A percentile compares a stretch with the other conserved stretches of the same genome.
Conservation (phyloP, 768 basidiomycete species). For the Lactarius sp. region DNA sequence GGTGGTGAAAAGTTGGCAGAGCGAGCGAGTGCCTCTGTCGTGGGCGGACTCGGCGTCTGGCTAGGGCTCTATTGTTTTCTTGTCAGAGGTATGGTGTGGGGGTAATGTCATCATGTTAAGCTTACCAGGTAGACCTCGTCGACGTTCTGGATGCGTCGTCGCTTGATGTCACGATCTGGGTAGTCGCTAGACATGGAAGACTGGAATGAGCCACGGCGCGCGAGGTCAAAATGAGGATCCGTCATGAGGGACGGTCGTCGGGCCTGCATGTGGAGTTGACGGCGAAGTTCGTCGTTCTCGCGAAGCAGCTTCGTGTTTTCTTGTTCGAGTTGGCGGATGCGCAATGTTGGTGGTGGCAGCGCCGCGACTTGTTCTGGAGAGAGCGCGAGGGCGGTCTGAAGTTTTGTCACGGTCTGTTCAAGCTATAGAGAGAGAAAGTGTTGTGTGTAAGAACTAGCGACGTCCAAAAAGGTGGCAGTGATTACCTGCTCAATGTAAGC, state of each 20-base stretch:
- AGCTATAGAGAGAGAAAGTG: constrained; percentile 42
- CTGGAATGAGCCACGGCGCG: constrained; percentile 20
- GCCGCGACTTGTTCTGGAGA: constrained; percentile 71
- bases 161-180: constrained; percentile 27
- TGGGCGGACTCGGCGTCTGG: constrained; percentile 32
- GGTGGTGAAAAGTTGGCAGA: constrained; percentile 25
- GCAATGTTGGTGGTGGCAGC: constrained; percentile 64
- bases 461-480: neutral
- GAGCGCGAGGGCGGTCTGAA: constrained; percentile 69
- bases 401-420: constrained; percentile 80
- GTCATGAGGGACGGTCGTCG: constrained; percentile 23
- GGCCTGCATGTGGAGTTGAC: constrained; percentile 42
- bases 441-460: neutral
- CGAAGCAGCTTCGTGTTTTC: constrained; percentile 67
- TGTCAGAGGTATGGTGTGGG: neutral
- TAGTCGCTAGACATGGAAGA: constrained; percentile 28
- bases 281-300: constrained; percentile 72
- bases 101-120: no score
- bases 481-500: constrained; percentile 85
- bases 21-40: constrained; percentile 27
- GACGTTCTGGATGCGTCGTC: constrained; percentile 30
- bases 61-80: constrained; percentile 21
- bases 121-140: constrained; percentile 32
- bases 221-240: constrained; percentile 25
- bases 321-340: constrained; percentile 79